Base-by-base conservation (phyloP, 352 stramenopile species). In the Pythium aristosporum region DNA sequence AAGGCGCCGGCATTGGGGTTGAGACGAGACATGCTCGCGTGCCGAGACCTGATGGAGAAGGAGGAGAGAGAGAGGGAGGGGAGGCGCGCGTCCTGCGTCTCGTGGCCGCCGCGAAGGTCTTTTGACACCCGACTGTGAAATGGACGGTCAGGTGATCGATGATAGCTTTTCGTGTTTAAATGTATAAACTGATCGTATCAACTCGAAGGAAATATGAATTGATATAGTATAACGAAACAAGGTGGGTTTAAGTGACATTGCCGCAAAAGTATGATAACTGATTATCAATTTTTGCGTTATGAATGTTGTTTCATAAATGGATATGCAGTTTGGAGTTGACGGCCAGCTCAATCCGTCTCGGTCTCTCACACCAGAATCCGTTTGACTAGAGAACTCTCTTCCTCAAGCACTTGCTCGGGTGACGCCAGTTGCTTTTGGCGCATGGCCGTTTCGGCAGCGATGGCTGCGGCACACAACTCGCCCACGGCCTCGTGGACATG, bases 1-100 rank as follows among this genome's bases (percentile, higher is more conserved):
- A 86, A 93, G 65, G 86, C 85, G 76, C 82, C 82, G n/a, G 85
- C 85, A 68, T 93, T 89, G 56, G 85, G 85, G 66, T 93, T 93
- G 59, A 93, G 79, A 48, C 68, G 71, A 41, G 75, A 79, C 70
- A 80, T 80, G 50, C 30, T 57, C 20, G n/a, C n/a, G 44, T 13
- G 44, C 18, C 5, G 6, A 5, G 10, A 3, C n/a, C 7, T 5
- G 18, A 6, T 7, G 44, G 18, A 30, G 44, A n/a, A 25, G 44
- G 20, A 50, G 8, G n/a, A 16, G 5, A n/a, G 7, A 21, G 11
- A 21, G 11, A 21, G 39, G 16, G 11, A 21, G 39, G 16, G 39
- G 1, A 21, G 5, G 11, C 39, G 39, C 39, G 39, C 13, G 39
- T 46, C 39, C 13, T 46, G 13, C 6, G 39, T 39, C 8, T 39